Evolutionary conservation across 1,139 yeast species (phyloP), one percentile per base, ranked within the genome.

Genomic region (Hyphopichia pseudoburtonii): DNA sequence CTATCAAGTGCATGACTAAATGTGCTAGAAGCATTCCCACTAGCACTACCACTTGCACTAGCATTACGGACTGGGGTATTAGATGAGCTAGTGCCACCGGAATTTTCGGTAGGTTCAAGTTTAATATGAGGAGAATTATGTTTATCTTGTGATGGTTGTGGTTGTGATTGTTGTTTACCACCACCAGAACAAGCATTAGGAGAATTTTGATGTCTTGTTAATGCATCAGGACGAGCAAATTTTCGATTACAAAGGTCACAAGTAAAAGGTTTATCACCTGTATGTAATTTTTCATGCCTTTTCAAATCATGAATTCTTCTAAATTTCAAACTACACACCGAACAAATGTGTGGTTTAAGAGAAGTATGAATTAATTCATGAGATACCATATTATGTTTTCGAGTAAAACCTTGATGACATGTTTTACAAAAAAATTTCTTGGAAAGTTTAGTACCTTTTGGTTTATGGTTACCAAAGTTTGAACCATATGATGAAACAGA

Each of bases 211-310:
- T 78, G 87, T 38, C 95, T 67, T 3, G 80, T 74, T 26, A 86
- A 66, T 0, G 95, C 90, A 57, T 86, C 95, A 1, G 83, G 82
- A 21, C 95, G 64, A 1, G 94, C 88, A 63, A 86, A 86, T 36
- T 72, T 64, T 34, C 86, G 69, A 11, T 78, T 76, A 58, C 95
- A 86, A 38, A 66, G 64, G 8, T 60, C 64, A 57, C 95, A 86
- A 24, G 58, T 60, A 53, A 65, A 82, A 1, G 92, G 90, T 54
- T 78, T 80, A 47, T 80, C 88, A 28, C 92, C 92, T 0, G 89
- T 77, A 52, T 86, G 95, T 25, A 82, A 66, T 55, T 82, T 82
- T 45, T 77, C 78, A 52, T 86, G 95, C 32, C 95, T 69, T 52
- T 80, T 83, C 48, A 86, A 67, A 56, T 86, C 95, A 55, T 86